Conservation (phyloP, 257 asterid genomes). For the Rubia yunnanensis region DNA sequence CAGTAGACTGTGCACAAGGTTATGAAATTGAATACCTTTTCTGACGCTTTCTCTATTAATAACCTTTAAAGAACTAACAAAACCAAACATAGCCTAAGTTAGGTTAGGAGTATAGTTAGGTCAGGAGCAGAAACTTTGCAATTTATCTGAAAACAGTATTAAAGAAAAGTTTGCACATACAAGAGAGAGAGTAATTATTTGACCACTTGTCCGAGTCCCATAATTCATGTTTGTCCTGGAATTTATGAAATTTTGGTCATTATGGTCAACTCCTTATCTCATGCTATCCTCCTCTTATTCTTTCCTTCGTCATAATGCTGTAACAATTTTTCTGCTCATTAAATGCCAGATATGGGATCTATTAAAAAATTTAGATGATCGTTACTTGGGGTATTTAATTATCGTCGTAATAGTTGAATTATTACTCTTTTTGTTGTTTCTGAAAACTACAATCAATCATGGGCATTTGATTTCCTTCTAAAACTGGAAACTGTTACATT, state of each 20-base stretch:
- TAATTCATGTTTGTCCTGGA: not conserved
- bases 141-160: too few species aligned
- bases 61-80: too few species aligned
- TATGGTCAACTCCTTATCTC: slow-evolving; percentile 8
- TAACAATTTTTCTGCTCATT: not conserved
- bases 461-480: too few species aligned
- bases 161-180: not conserved
- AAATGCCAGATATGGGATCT: not conserved
- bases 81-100: too few species aligned
- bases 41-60: too few species aligned
- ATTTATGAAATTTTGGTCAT: not conserved
- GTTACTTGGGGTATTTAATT: not conserved
- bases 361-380: not conserved
- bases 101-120: too few species aligned
- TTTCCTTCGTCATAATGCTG: not conserved
- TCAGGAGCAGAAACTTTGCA: too few species aligned
- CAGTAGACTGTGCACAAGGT: too few species aligned
- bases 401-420: too few species aligned
- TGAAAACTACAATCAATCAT: not conserved
- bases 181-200: not conserved
- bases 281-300: not conserved
- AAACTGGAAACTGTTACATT: too few species aligned
- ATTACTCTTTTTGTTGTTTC: not conserved
- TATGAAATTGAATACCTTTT: too few species aligned
- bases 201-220: not conserved